phyloP scores from a whole-genome alignment of 257 asterid genomes.

The Solanum lycopersicoides region DNA sequence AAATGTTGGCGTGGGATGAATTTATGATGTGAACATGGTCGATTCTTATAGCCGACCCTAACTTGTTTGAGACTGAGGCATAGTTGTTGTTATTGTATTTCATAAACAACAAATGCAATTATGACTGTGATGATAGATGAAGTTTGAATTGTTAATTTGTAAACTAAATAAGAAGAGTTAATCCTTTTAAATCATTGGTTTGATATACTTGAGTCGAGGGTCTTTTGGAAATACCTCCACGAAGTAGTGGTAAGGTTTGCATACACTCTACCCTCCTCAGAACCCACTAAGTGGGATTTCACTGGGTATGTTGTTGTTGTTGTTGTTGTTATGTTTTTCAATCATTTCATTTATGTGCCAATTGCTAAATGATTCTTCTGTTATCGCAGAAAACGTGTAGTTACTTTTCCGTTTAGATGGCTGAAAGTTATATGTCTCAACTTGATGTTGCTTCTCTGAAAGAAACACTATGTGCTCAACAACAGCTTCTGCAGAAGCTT shows the following conservation, averaged over 20 bases:
- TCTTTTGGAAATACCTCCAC: background rate
- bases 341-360: background rate
- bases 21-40: background rate
- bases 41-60: background rate
- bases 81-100: background rate
- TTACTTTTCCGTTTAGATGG: slow-evolving; percentile 21
- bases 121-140: background rate
- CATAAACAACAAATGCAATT: background rate
- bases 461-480: slow-evolving; percentile 71
- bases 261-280: background rate
- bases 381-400: background rate
- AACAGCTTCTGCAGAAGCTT: slow-evolving; percentile 62
- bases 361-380: background rate
- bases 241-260: background rate
- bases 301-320: background rate
- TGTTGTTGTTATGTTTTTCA: background rate
- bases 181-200: background rate
- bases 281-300: background rate
- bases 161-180: background rate
- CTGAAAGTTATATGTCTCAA: slow-evolving; percentile 29
- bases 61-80: background rate
- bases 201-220: background rate
- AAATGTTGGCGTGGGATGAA: background rate
- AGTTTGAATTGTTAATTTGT: background rate
- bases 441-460: slow-evolving; percentile 37